phyloP scores from a whole-genome alignment of 306 rosid species.

The Ziziphus jujuba region DNA sequence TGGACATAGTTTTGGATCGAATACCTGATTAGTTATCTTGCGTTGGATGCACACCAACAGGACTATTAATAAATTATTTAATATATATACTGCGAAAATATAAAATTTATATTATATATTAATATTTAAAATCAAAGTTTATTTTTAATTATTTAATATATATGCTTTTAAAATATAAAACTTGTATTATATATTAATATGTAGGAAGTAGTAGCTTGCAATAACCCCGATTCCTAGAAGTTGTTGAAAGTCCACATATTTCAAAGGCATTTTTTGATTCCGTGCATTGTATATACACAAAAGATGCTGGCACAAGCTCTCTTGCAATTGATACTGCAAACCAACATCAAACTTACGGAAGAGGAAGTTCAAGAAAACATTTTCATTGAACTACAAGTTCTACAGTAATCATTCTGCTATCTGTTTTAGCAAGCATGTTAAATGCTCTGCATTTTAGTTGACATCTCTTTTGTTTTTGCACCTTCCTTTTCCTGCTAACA shows the following conservation, averaged over 20 bases:
- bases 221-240: conserved; percentile 35
- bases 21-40: no score
- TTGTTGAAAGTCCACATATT: conserved; percentile 35
- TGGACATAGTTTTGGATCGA: no score
- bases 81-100: no score
- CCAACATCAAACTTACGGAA: conserved; percentile 4
- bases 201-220: conserved; percentile 34
- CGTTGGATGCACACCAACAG: no score
- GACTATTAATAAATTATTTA: no score
- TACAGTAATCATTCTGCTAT: conserved; percentile 16
- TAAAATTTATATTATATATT: no score
- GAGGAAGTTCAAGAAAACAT: conserved; percentile 7
- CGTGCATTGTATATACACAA: conserved; percentile 47
- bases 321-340: conserved; percentile 48
- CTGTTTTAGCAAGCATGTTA: conserved; percentile 33
- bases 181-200: no score
- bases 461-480: conserved; percentile 56
- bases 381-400: conserved; percentile 5
- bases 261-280: conserved; percentile 44
- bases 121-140: no score
- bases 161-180: no score
- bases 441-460: conserved; percentile 83
- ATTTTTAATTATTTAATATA: no score
- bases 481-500: conserved; percentile 70
- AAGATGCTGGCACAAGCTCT: conserved; percentile 37